These are phyloP conservation scores for Dictyostelium capitatum DNA, from an alignment of 78 protist genomes.

Conservation along the genomic window DNA sequence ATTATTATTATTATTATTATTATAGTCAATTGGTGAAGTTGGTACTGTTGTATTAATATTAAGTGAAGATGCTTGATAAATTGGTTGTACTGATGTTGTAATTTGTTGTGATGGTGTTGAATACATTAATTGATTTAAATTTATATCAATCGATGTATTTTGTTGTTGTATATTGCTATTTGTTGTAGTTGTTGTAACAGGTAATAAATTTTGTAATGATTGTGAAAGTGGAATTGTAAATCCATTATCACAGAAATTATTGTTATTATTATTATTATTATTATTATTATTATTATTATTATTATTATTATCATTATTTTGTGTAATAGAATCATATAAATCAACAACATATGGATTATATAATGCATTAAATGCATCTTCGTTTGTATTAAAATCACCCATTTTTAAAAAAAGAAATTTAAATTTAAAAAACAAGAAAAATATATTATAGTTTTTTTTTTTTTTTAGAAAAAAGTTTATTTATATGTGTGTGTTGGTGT, in stretches of 20 bases:
- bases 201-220: slow-evolving; percentile 9
- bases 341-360: slow-evolving; percentile 11
- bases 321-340: background rate
- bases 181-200: background rate
- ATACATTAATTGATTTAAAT: background rate
- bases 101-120: background rate
- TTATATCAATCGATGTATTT: background rate
- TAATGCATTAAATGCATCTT: background rate
- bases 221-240: slow-evolving; percentile 1
- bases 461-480: too few relatives aligned
- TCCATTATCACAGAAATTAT: too few relatives aligned
- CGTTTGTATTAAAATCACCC: slow-evolving; percentile 17
- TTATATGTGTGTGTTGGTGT: too few relatives aligned
- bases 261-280: background rate
- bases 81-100: background rate
- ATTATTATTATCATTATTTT: background rate
- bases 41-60: background rate
- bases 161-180: background rate
- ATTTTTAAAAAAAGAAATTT: background rate
- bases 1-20: background rate
- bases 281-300: background rate
- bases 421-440: too few relatives aligned
- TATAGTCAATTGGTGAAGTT: background rate
- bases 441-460: too few relatives aligned
- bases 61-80: background rate